Evolutionary conservation across 2,329 filamentous ascomycete species (phyloP), one percentile per base, ranked within the genome.

Genomic region (Aureobasidium sp.): DNA sequence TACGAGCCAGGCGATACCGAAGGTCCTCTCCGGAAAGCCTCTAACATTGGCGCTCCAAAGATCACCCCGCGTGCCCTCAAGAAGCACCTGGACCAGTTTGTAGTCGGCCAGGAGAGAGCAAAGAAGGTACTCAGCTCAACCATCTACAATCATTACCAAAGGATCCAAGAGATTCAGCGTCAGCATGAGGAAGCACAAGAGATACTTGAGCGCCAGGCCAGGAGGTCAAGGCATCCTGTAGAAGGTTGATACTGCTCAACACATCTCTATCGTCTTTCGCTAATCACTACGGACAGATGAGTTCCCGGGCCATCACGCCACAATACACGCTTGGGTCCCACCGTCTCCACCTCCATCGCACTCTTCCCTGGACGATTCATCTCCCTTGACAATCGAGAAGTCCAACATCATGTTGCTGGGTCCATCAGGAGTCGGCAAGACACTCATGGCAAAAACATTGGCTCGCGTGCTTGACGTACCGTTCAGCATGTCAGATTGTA

Each of bases 71-170:
- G 79, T 66, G 75, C 78, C 67, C 79, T 99, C 67, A 96, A 97
- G 78, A 85, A 90, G 69, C 88, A 94, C 68, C 84, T 97, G 33
- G 94, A 99, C 71, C 89, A 94, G 70, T 99, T 95, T 71, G 93
- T 99, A 1, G 93, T 99, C 4, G 94, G 93, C 42, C 94, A 99
- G 74, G 90, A 96, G 66, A 85, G 90, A 62, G 91, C 94, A 17
- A 94, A 99, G 79, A 95, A 95, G 74, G 89, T 92, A 15, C 85
- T 97, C 64, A 94, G 90, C 65, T 87, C 93, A 3, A 91, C 93
- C 7, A 89, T 99, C 29, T 96, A 95, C 77, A 96, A 97, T 70
- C 94, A 99, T 72, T 96, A 97, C 71, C 90, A 96, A 74, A 84
- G 89, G 49, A 83, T 96, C 62, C 86, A 92, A 67, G 85, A 88